Base-by-base conservation (phyloP, 73 alveolate genomes). In the Paramecium sonneborni region DNA sequence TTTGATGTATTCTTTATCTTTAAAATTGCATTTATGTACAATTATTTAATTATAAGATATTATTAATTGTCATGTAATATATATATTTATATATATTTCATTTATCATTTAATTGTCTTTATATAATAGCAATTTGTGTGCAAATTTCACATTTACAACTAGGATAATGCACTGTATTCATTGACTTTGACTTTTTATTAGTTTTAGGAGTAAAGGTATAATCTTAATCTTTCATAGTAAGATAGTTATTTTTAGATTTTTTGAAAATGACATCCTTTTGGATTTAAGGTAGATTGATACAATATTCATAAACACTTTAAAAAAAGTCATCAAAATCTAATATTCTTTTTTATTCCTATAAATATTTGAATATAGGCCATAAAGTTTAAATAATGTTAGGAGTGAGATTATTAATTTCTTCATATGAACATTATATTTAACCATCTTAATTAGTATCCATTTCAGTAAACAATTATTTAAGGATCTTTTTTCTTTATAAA, bases 111-210 rank as follows among this genome's bases (percentile, higher is more conserved):
- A 62, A 62, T 62, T 14, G 48, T 21, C 44, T 62, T 62, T 62
- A 62, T 62, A 62, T 62, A 30, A 12, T 30, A 34, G 38, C 57
- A n/a, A 38, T 35, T 35, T 72, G 20, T 37, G n/a, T 32, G 86
- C 86, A 72, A 3, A 37, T 72, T 38, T 72, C 55, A 72, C 62
- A 72, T 15, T 72, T 72, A 72, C 86, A 72, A 72, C 58, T n/a
- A 10, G 34, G 58, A 35, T 72, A 72, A 38, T 34, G 55, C 34
- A 15, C 9, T 35, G 20, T 38, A 34, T 38, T 15, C 32, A 72
- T 72, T 18, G 55, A 34, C 11, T 35, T 34, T 3, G 62, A 72
- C 10, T n/a, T 32, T n/a, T 38, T 72, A 72, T 72, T 72, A 72
- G 34, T 38, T n/a, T 72, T 34, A 10, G 62, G 86, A 15, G 86